Base-by-base conservation (phyloP, 306 rosid species). In the Lablab purpureus region DNA sequence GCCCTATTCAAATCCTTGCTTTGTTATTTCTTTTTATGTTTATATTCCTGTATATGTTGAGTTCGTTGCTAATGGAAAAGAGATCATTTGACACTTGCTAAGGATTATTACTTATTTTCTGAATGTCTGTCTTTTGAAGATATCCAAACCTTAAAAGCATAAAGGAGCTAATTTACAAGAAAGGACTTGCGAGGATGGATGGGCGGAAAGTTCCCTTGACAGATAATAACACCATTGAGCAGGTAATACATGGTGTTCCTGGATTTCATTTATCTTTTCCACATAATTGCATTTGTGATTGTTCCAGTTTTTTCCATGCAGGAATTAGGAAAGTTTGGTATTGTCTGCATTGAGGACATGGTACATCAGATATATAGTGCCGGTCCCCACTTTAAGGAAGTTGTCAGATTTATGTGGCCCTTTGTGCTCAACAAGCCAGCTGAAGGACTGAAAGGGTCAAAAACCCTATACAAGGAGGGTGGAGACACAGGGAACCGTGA, bases 351-450 rank as follows among this genome's bases (percentile, higher is more conserved):
- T 30, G 99, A 94, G 87, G 99, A 94, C 77, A 84, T 94, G 46
- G 97, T 94, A 66, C 90, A 92, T 82, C 89, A 94, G 80, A 84
- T 94, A 60, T 83, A 86, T 17, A 89, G 77, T 72, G 87, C 84
- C 64, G 99, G 99, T 52, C 91, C 90, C 18, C 94, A 92, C 81
- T 94, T 92, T 28, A 87, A 88, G 86, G 97, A 94, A 87, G 95
- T 88, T 45, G 77, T 78, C 22, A 75, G 62, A 17, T 89, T 91
- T 74, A 34, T 94, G 82, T 92, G 93, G 92, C 97, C 99, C 30
- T 84, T 94, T 85, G 62, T 75, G 66, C 97, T 94, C 46, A 86
- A 86, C 83, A 94, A 92, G 76, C 95, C 97, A 27, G 80, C 50
- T 32, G 88, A 71, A 32, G 95, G 87, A 30, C 85, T 94, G 78